These are phyloP conservation scores for Lizonia empirigonia DNA, from an alignment of 2,329 filamentous ascomycete genomes.

Conservation along the genomic window DNA sequence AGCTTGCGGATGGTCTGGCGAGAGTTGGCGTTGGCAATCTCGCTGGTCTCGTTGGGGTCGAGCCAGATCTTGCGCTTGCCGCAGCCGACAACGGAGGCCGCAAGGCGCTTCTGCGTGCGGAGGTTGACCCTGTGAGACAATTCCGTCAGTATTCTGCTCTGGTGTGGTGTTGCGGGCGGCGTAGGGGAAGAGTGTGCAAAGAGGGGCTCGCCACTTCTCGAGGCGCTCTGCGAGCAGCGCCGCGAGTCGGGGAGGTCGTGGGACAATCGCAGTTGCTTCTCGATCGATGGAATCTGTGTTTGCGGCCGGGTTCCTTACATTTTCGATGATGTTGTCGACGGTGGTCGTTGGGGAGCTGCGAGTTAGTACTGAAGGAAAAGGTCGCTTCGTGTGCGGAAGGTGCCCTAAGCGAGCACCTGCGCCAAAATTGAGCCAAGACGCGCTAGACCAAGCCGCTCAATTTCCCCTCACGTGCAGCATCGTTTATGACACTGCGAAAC, in stretches of 20 bases:
- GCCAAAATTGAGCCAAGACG: constrained; percentile 6
- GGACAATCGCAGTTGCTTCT: constrained; percentile 27
- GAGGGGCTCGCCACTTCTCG: constrained; percentile 46
- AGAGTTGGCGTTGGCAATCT: constrained; percentile 99
- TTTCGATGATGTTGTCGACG: constrained; percentile 50
- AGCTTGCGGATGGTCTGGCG: constrained; percentile 99
- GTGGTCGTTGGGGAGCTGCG: constrained; percentile 42
- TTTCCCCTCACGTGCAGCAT: constrained; percentile 12
- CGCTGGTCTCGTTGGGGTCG: constrained; percentile 98
- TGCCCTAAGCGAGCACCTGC: constrained; percentile 17
- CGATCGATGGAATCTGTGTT: constrained; percentile 19
- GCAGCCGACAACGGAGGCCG: constrained; percentile 97
- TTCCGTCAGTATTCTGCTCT: constrained; percentile 38
- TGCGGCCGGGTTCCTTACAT: constrained; percentile 46
- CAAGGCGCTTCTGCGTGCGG: constrained; percentile 99
- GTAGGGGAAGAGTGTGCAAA: constrained; percentile 30
- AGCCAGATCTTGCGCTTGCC: constrained; percentile 99
- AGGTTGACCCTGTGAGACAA: constrained; percentile 85
- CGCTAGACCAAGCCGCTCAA: background rate
- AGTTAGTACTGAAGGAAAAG: constrained; percentile 18
- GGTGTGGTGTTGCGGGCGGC: constrained; percentile 25
- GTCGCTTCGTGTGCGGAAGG: constrained; percentile 13
- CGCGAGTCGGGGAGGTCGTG: constrained; percentile 28
- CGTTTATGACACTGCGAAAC: constrained; percentile 13
- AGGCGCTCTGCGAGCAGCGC: constrained; percentile 28